Conservation (phyloP, 768 basidiomycete genomes). For the Lepiota venenata region DNA sequence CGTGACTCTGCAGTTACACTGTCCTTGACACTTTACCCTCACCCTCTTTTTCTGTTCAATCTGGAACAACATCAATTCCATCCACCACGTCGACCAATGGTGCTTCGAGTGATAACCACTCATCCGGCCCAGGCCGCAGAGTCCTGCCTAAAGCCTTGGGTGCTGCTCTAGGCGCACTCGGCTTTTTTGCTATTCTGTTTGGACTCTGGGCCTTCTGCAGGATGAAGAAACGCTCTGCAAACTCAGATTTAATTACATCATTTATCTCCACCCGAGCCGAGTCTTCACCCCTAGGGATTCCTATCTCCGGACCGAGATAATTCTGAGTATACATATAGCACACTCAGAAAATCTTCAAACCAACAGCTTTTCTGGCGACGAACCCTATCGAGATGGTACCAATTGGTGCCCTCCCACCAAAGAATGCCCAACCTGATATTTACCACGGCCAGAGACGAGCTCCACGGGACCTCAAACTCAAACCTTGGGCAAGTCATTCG, state of each 20-base stretch:
- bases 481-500: not conserved
- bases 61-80: conserved; percentile 16
- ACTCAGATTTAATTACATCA: too few relatives aligned
- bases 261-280: not conserved
- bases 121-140: conserved; percentile 13
- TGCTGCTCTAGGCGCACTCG: conserved; percentile 28
- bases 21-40: conserved; percentile 12
- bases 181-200: conserved; percentile 23
- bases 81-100: conserved; percentile 15
- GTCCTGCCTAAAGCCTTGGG: conserved; percentile 30
- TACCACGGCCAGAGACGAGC: not conserved
- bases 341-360: not conserved
- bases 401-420: not conserved
- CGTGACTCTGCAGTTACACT: conserved; percentile 12
- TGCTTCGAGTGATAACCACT: not conserved
- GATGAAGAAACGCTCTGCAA: conserved; percentile 22
- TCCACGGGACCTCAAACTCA: not conserved
- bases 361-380: not conserved
- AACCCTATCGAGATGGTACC: not conserved
- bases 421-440: not conserved
- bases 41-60: conserved; percentile 5
- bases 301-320: not conserved
- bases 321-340: too few relatives aligned
- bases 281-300: not conserved
- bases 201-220: conserved; percentile 27